Evolutionary conservation across 2,329 filamentous ascomycete genomes (phyloP).

Genomic region (Penicillium sp.): DNA sequence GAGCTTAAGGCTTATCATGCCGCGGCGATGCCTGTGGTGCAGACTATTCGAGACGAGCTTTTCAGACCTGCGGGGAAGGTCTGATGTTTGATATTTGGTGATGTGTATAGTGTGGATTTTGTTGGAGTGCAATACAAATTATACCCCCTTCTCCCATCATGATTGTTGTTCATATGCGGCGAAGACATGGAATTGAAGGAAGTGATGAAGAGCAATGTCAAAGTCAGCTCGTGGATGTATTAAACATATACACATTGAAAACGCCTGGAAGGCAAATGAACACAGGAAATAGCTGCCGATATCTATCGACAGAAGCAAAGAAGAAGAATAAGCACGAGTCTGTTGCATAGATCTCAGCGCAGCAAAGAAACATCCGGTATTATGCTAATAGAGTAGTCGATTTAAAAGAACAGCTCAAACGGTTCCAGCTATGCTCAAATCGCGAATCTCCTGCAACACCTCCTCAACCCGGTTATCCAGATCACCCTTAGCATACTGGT

Average conservation of each 20-base stretch:
- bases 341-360: background rate
- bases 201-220: conserved; percentile 4
- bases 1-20: conserved; percentile 55
- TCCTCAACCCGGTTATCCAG: conserved; percentile 90
- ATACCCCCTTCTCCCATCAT: background rate
- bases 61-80: conserved; percentile 18
- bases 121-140: background rate
- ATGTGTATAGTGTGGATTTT: background rate
- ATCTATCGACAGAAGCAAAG: background rate
- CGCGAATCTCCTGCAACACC: conserved; percentile 93
- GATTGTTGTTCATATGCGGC: background rate
- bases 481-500: conserved; percentile 92
- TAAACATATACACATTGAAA: conserved; percentile 10
- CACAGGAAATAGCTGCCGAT: conserved; percentile 1
- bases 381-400: conserved; percentile 11
- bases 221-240: conserved; percentile 14
- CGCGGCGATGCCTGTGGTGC: conserved; percentile 51
- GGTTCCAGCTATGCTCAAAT: conserved; percentile 86
- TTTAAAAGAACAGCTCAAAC: conserved; percentile 44
- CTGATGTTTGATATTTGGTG: background rate
- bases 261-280: conserved; percentile 6
- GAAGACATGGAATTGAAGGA: background rate
- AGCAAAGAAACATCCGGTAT: conserved; percentile 17
- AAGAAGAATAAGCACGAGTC: conserved; percentile 5
- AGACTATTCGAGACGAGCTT: conserved; percentile 53